A percentile compares a stretch with the other conserved stretches of the same genome.
Evolutionary conservation across 2,329 filamentous ascomycete genomes (phyloP).

Genomic region (Hymenoscyphus salicellus): DNA sequence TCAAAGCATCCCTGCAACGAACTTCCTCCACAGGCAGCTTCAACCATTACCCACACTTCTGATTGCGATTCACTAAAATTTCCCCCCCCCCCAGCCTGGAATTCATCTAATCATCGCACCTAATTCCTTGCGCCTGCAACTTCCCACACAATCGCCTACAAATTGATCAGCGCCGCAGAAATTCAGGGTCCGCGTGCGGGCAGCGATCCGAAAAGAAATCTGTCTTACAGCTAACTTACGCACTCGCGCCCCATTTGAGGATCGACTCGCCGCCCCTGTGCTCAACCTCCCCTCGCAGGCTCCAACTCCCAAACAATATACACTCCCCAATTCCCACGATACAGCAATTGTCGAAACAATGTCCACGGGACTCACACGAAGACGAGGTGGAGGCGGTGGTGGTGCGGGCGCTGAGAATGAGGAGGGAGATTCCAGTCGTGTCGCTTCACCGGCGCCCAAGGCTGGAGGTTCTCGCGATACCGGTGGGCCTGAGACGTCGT

Average conservation of each 20-base stretch:
- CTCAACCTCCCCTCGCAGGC: slow-evolving; percentile 19
- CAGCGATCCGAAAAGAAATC: slow-evolving; percentile 23
- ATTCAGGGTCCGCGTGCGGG: slow-evolving; percentile 20
- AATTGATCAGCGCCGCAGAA: neutral
- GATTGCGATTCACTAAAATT: slow-evolving; percentile 2
- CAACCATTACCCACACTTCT: neutral
- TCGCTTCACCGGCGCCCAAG: slow-evolving; percentile 63
- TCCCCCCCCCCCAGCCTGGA: neutral
- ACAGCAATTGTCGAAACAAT: slow-evolving; percentile 28
- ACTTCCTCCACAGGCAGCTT: neutral
- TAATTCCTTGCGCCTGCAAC: neutral
- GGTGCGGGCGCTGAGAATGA: slow-evolving; percentile 63
- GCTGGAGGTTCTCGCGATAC: slow-evolving; percentile 57
- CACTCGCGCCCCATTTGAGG: slow-evolving; percentile 23
- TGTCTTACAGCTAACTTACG: slow-evolving; percentile 20
- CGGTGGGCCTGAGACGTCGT: slow-evolving; percentile 71
- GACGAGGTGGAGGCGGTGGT: slow-evolving; percentile 64
- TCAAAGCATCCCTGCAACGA: neutral
- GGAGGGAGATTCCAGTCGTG: slow-evolving; percentile 61
- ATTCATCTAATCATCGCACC: neutral
- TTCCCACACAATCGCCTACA: neutral
- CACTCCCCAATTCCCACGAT: slow-evolving; percentile 9
- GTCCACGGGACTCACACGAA: slow-evolving; percentile 58
- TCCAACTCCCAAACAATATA: slow-evolving; percentile 12
- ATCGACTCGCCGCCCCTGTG: slow-evolving; percentile 25